Evolutionary conservation across 495 filamentous ascomycete species (phyloP), one percentile per base, ranked within the genome.

Genomic region (Xylaria cubensis): DNA sequence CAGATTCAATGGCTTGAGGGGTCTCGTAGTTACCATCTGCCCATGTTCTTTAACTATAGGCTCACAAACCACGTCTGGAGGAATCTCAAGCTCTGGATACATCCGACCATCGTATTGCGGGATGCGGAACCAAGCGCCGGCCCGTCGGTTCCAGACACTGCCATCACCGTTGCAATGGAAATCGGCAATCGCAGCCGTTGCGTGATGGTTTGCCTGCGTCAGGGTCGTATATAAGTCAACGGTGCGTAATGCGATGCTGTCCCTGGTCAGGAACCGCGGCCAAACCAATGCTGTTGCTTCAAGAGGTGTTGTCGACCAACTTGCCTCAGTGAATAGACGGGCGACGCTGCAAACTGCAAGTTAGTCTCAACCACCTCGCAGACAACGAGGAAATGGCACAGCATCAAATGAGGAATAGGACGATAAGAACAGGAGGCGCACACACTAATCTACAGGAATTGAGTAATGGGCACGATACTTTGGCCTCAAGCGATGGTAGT

Each of bases 391-490:
- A 9, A 26, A 46, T 26, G 5, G 7, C 13, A 7, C 3, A 29
- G 12, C 19, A 5, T 29, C n/a, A 13, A 67, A 34, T 44, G 36
- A 13, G 9, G 41, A 10, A 39, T 0, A 34, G 32, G 24, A 29
- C 56, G 26, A 53, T 17, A 53, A 42, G 21, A n/a, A 36, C n/a
- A 34, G 44, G 24, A 1, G 42, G 56, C 5, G 4, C 9, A 77
- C 82, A 76, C 73, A 83, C 80, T 82, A 82, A 68, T 74, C 69
- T 17, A 82, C 75, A 17, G 78, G 71, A 58, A 84, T 79, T 15
- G 80, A 80, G 64, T 80, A 82, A 69, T 82, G 81, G 21, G 75
- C 73, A 19, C 81, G 76, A 48, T 81, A 77, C 70, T 72, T 74
- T 4, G 82, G 82, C 42, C 82, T 76, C 32, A 73, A 62, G 56